A percentile compares a stretch with the other conserved stretches of the same genome.
Evolutionary conservation across 805 yeast genomes (phyloP).

Genomic region (Lipomyces yamanashiensis): DNA sequence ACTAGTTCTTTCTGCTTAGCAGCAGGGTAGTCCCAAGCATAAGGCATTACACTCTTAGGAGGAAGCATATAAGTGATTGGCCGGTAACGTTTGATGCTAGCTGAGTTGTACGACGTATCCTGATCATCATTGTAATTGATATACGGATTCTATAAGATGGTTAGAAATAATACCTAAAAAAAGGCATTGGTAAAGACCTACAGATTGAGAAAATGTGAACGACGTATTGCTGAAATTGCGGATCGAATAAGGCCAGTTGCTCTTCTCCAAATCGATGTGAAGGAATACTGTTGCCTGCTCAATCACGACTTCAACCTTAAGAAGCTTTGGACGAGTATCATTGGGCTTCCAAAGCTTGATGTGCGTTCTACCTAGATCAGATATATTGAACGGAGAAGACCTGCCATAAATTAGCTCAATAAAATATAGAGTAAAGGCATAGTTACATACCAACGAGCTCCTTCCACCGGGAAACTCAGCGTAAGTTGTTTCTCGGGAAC

Average conservation of each 20-base stretch:
- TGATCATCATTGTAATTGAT: constrained; percentile 55
- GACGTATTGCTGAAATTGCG: constrained; percentile 89
- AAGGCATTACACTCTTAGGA: constrained; percentile 92
- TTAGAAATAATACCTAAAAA: background rate
- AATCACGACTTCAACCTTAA: constrained; percentile 73
- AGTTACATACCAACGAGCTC: constrained; percentile 24
- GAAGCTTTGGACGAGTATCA: constrained; percentile 59
- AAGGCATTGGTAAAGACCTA: background rate
- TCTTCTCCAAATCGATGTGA: constrained; percentile 70
- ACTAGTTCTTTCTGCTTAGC: constrained; percentile 82
- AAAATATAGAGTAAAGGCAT: background rate
- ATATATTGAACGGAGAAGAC: constrained; percentile 87
- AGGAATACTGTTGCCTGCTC: constrained; percentile 84
- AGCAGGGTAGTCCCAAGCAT: constrained; percentile 97
- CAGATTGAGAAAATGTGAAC: constrained; percentile 82
- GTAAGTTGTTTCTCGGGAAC: constrained; percentile 61
- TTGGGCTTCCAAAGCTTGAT: constrained; percentile 68
- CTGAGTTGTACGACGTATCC: constrained; percentile 53
- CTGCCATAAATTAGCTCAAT: constrained; percentile 59
- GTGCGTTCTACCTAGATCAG: constrained; percentile 81
- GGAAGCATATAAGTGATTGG: constrained; percentile 85
- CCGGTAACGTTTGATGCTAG: constrained; percentile 51
- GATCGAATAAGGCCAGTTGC: constrained; percentile 90
- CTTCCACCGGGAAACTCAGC: constrained; percentile 55
- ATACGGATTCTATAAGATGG: constrained; percentile 28